phyloP scores from a whole-genome alignment of 2,329 filamentous ascomycete genomes.

The Beauveria asiatica region DNA sequence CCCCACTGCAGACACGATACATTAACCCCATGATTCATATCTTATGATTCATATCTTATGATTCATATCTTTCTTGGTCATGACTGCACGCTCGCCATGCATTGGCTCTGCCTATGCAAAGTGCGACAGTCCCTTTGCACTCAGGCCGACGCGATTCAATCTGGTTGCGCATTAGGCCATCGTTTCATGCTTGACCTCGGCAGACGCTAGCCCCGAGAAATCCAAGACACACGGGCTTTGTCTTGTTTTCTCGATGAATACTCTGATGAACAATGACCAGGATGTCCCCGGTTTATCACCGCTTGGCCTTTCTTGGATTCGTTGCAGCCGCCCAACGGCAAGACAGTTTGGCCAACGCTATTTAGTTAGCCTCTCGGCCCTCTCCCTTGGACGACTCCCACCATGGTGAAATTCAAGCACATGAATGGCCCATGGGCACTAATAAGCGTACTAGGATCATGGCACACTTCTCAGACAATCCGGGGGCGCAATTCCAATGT shows the following conservation, averaged over 20 bases:
- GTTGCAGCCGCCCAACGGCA: background rate
- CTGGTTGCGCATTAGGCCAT: background rate
- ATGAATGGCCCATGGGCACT: slow-evolving; percentile 3
- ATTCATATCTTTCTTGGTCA: background rate
- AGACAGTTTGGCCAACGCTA: background rate
- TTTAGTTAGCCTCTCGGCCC: no score
- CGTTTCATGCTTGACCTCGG: background rate
- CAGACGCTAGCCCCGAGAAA: background rate
- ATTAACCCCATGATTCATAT: background rate
- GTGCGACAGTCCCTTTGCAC: background rate
- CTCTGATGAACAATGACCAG: background rate
- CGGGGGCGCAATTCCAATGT: background rate
- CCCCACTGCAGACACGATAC: background rate
- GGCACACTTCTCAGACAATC: background rate
- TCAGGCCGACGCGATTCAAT: background rate
- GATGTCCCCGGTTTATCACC: background rate
- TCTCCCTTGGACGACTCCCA: background rate
- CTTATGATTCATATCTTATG: background rate
- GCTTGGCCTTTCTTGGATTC: no score
- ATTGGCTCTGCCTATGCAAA: background rate
- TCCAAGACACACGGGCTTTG: background rate
- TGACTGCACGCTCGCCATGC: background rate
- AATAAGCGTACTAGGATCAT: background rate
- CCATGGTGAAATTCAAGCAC: slow-evolving; percentile 2
- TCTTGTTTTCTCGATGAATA: background rate